Percentiles rank a stretch among this genome's conserved stretches.
Conservation (phyloP, 139 green algal species). For the Chlamydomonas schloesseri region DNA sequence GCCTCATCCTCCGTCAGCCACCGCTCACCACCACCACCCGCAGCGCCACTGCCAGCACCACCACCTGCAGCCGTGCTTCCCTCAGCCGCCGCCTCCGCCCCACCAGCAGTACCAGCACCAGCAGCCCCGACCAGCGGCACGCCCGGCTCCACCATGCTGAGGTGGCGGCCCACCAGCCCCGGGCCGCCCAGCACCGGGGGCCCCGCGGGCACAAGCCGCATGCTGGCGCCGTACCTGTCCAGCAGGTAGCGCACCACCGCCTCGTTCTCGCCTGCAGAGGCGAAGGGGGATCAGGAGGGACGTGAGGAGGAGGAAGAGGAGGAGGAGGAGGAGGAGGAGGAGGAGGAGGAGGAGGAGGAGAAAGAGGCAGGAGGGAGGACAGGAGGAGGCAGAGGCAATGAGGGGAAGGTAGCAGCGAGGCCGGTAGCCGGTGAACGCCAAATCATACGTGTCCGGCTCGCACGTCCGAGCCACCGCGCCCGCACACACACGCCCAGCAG, state of each 20-base stretch:
- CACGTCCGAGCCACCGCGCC: too few relatives aligned
- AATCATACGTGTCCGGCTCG: too few relatives aligned
- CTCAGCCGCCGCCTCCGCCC: background rate
- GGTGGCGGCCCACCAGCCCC: slow-evolving; percentile 66
- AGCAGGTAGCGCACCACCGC: slow-evolving; percentile 88
- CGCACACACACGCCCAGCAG: too few relatives aligned
- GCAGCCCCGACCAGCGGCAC: too few relatives aligned
- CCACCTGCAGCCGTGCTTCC: background rate
- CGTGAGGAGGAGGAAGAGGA: too few relatives aligned
- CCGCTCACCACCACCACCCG: slow-evolving; percentile 16
- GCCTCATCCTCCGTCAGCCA: slow-evolving; percentile 80
- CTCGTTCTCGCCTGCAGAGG: slow-evolving; percentile 89
- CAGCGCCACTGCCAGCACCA: background rate
- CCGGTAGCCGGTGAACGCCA: too few relatives aligned
- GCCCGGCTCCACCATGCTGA: background rate
- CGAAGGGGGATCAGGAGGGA: too few relatives aligned
- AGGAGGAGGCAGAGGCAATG: too few relatives aligned
- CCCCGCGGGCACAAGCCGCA: slow-evolving; percentile 71
- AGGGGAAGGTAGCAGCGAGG: too few relatives aligned
- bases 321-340: too few relatives aligned
- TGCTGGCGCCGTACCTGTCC: slow-evolving; percentile 71
- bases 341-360: too few relatives aligned
- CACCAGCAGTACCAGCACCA: background rate
- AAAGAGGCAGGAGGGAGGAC: too few relatives aligned
- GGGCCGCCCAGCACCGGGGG: slow-evolving; percentile 67